Base-by-base conservation (phyloP, 768 basidiomycete species). In the Russula earlei region DNA sequence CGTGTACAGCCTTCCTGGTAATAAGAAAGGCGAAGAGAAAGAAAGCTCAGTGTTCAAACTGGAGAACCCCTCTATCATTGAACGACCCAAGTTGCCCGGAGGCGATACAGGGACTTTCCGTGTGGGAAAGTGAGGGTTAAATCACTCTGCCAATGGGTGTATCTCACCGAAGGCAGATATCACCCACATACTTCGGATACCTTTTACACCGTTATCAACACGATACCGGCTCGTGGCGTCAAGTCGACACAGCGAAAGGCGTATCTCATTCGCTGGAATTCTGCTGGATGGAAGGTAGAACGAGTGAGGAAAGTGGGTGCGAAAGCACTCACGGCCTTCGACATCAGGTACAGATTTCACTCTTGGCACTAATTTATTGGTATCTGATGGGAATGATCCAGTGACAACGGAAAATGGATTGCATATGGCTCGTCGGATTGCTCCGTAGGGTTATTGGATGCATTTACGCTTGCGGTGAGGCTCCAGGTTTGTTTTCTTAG, bases 351-450 rank as follows among this genome's bases (percentile, higher is more conserved):
- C 54, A 19, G 14, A 77, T 64, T 12, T 29, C 51, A 48, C 33
- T 38, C 27, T 57, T 45, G 52, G 59, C 5, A 20, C 27, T 8
- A 9, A 7, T 10, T 46, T 38, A 25, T 33, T 24, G 6, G 19
- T 48, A 47, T 52, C 17, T 36, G 45, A 52, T 15, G 45, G 40
- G 15, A 43, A 11, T 33, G 6, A 12, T 14, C 2, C 61, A 97
- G 93, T 64, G 71, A 78, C 43, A 82, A 94, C 67, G 95, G 96
- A 1, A 83, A 78, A 58, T 74, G 88, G 36, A 71, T 98, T 14
- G 91, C 87, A 1, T 91, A 83, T 64, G 95, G 93, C 3, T 85
- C 84, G 12, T 92, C 92, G 5, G 91, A 97, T 69, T 75, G 86
- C 25, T 84, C 83, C 40, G 80, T 98, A 55, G 86, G 91, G 10